Evolutionary conservation across 805 yeast genomes (phyloP).

Genomic region (Candida tammaniensis): DNA sequence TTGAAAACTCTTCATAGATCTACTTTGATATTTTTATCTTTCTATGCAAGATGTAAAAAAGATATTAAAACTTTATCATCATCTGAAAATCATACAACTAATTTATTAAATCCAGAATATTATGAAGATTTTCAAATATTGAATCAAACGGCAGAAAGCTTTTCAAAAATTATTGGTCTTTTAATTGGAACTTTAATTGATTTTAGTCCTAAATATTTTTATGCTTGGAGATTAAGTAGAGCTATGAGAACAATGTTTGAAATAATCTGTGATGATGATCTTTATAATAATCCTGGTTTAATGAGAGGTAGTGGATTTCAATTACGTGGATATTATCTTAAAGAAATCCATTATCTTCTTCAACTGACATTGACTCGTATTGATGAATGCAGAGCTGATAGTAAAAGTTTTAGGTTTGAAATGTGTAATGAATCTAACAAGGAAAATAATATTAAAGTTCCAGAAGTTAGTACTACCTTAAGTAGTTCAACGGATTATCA

Average conservation of each 20-base stretch:
- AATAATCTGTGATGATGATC: neutral
- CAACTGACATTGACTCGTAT: neutral
- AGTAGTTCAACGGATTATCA: too few species aligned
- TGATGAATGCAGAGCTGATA: slow-evolving; percentile 1
- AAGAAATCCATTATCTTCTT: slow-evolving; percentile 4
- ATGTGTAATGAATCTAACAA: too few species aligned
- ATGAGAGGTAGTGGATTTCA: neutral
- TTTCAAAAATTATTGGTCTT: neutral
- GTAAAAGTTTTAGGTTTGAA: too few species aligned
- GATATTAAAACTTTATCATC: neutral
- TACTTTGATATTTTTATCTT: slow-evolving; percentile 22
- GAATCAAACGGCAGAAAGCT: neutral
- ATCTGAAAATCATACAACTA: neutral
- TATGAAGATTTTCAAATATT: neutral
- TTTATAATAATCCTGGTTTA: neutral
- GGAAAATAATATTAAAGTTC: too few species aligned
- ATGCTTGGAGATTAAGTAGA: slow-evolving; percentile 65
- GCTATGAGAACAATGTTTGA: slow-evolving; percentile 33
- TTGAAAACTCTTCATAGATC: slow-evolving; percentile 24
- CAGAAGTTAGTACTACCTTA: too few species aligned
- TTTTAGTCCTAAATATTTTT: slow-evolving; percentile 56
- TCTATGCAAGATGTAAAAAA: slow-evolving; percentile 16
- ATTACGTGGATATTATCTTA: neutral
- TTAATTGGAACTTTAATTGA: slow-evolving; percentile 3
- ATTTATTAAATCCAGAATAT: neutral